Evolutionary conservation across 2,329 filamentous ascomycete genomes (phyloP), one percentile per base, ranked within the genome.

Genomic region (Dactylellina cionopaga): DNA sequence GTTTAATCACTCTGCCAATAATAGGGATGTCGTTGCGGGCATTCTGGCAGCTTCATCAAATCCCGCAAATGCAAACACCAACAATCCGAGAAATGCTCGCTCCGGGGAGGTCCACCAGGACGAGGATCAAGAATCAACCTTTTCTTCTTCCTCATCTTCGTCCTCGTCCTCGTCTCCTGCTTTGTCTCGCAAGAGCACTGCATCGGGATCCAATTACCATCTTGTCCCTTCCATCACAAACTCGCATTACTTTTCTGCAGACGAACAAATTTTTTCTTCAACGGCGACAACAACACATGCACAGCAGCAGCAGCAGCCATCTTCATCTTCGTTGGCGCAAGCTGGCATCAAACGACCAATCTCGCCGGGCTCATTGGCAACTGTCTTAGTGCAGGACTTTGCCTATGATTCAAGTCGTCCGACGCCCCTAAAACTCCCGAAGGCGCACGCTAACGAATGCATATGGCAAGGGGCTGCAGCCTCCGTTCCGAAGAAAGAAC

Each of bases 11-110:
- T 60, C 59, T 72, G 52, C 59, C 68, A 65, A 72, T 72, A 52
- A 72, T 44, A 66, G 46, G 46, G 19, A 47, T 51, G 52, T 43
- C 46, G 52, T 59, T 65, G 68, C 43, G 59, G 59, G 43, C 54
- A 65, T 72, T 60, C 60, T 65, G 47, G 33, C 59, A 58, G 52
- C 59, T 52, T 54, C 68, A 72, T 72, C 68, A 72, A 72, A 72
- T 72, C 68, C 39, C 68, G 68, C 68, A 72, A 54, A 52, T 49
- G 68, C 59, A 65, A 54, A 58, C 52, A 7, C 51, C n/a, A n/a
- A n/a, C n/a, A n/a, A n/a, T 72, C 52, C 68, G 51, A 60, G 46
- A 60, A 54, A 19, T 58, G 51, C 51, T 65, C 60, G 52, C 68
- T 59, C 52, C 33, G 68, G 52, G 68, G 49, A 60, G 51, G 58